These are phyloP conservation scores for Echium plantagineum DNA, from an alignment of 257 asterid species.

Conservation along the genomic window DNA sequence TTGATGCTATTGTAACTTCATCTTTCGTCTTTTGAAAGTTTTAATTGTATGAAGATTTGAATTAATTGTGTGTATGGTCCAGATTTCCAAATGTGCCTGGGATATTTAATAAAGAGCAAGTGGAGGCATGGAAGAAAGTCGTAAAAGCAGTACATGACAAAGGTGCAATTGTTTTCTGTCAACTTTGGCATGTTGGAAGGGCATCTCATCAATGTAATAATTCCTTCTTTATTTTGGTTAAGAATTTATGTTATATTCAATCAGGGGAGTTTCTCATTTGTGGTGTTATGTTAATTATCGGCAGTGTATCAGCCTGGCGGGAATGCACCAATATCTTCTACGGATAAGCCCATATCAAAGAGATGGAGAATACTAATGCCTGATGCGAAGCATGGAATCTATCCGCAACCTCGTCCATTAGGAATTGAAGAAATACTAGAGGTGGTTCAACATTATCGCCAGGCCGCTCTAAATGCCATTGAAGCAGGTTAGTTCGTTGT, in stretches of 20 bases:
- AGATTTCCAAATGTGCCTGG: constrained; percentile 98
- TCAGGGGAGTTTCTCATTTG: background rate
- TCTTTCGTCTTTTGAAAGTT: too few relatives aligned
- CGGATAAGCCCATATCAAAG: constrained; percentile 76
- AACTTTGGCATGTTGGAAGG: constrained; percentile 96
- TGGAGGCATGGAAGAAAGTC: constrained; percentile 71
- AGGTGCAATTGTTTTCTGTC: constrained; percentile 81
- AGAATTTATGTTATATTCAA: too few relatives aligned
- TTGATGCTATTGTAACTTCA: too few relatives aligned
- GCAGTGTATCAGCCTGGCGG: constrained; percentile 81
- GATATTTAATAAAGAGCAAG: constrained; percentile 66
- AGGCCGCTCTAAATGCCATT: constrained; percentile 73
- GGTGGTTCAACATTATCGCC: constrained; percentile 60
- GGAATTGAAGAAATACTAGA: constrained; percentile 37
- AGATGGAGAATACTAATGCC: constrained; percentile 86
- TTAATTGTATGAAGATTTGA: too few relatives aligned
- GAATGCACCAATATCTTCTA: constrained; percentile 62
- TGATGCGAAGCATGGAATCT: constrained; percentile 46
- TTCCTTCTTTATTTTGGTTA: too few relatives aligned
- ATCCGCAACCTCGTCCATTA: constrained; percentile 64
- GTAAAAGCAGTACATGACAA: constrained; percentile 72
- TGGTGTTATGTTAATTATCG: background rate
- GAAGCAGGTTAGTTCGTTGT: constrained; percentile 57
- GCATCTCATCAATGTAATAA: constrained; percentile 73
- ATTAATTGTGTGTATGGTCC: constrained; percentile 3